phyloP scores from a whole-genome alignment of 331 rosid genomes.

The Telfairia occidentalis region DNA sequence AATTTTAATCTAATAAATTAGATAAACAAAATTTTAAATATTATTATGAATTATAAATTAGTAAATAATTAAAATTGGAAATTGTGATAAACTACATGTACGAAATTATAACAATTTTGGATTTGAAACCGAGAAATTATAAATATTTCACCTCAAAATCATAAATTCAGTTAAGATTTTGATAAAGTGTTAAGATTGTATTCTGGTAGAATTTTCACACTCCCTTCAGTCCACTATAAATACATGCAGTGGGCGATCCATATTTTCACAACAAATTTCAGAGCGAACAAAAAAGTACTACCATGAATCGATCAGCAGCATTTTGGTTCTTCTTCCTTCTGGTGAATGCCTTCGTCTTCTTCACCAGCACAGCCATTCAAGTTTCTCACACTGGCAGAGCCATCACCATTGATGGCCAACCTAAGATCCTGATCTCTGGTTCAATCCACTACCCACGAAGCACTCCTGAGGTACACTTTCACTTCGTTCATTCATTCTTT shows the following conservation, averaged over 20 bases:
- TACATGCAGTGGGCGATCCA: background rate
- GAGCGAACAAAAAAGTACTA: background rate
- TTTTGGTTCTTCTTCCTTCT: background rate
- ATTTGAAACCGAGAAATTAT: too few species aligned
- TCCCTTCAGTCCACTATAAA: background rate
- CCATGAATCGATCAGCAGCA: background rate
- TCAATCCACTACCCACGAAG: constrained; percentile 46
- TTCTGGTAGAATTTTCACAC: background rate
- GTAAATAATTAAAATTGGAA: too few species aligned
- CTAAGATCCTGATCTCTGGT: constrained; percentile 27
- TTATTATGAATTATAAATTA: too few species aligned
- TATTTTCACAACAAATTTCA: background rate
- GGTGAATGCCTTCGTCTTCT: background rate
- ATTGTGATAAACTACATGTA: too few species aligned
- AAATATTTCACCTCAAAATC: background rate
- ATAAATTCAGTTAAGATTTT: background rate
- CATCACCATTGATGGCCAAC: constrained; percentile 34
- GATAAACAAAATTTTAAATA: too few species aligned
- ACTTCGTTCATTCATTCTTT: too few species aligned
- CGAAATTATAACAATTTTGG: too few species aligned
- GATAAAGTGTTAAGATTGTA: background rate
- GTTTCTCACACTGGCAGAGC: constrained; percentile 34
- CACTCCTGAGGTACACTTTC: constrained; percentile 22
- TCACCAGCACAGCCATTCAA: background rate
- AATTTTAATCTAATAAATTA: too few species aligned